Base-by-base conservation (phyloP, 169 alveolate species). In the Eimeria zaria region DNA sequence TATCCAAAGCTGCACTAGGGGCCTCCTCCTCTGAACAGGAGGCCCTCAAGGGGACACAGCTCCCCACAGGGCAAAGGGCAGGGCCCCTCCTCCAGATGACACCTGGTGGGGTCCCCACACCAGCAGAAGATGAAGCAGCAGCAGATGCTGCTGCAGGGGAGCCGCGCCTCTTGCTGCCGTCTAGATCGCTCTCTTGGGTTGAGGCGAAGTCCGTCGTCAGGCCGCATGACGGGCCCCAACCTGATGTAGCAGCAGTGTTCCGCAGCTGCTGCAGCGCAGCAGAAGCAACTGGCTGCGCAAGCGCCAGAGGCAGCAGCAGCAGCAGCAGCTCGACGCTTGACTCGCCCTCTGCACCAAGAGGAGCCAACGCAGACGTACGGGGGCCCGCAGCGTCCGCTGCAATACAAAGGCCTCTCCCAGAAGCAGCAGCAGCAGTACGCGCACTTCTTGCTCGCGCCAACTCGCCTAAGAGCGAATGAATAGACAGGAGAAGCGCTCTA, bases 221-320 rank as follows among this genome's bases (percentile, higher is more conserved):
- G 71, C 62, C 91, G 8, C 91, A 53, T 16, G 78, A 39, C 27
- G 91, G 78, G 0, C 73, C 53, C 91, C 91, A 84, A 36, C 91
- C 91, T n/a, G 60, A 30, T 58, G 78, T 58, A 53, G 91, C 39
- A 7, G 76, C 39, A 16, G 74, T 20, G 58, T 22, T 58, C 27
- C 91, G 91, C 55, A 58, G 51, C 91, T 84, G 91, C 76, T 7
- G 78, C 76, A 55, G 78, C 27, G 73, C 53, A 4, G 91, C 53
- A 48, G 53, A 46, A 16, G 89, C 73, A 58, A 51, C 46, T 18
- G 91, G 51, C 78, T 44, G 58, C 44, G 91, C 71, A 51, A 84
- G 74, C 53, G 62, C 71, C 78, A 84, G 91, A 46, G 62, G 91
- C 74, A 84, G 78, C 78, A 84, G 39, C 91, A 84, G 76, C 78